Conservation (phyloP, 768 basidiomycete species). For the Suillus brevipes region DNA sequence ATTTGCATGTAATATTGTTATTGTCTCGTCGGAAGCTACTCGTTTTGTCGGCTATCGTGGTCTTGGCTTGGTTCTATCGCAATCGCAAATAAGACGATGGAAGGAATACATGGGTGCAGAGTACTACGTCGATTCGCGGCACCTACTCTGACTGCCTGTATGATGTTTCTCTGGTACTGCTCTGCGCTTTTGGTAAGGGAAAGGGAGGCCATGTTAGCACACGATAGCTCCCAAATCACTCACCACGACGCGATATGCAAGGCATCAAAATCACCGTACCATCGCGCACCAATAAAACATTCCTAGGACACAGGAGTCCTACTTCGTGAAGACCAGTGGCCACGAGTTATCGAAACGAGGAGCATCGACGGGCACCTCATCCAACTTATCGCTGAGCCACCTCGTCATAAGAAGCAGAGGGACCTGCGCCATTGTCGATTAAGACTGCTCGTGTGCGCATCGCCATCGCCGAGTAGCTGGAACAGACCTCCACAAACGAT, state of each 20-base stretch:
- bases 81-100: neutral
- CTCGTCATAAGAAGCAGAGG: too few species aligned
- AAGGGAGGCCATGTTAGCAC: too few species aligned
- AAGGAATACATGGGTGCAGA: neutral
- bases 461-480: neutral
- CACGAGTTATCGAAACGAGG: conserved; percentile 1
- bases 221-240: too few species aligned
- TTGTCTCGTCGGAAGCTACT: neutral
- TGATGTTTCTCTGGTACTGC: too few species aligned
- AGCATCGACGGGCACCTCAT: neutral
- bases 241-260: neutral
- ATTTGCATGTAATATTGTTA: neutral
- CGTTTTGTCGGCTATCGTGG: neutral
- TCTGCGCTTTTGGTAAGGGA: neutral
- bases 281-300: conserved; percentile 20
- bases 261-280: conserved; percentile 7
- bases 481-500: conserved; percentile 5
- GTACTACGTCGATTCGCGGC: neutral
- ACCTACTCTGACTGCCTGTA: neutral
- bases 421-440: too few species aligned
- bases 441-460: neutral
- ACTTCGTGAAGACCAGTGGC: conserved; percentile 24
- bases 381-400: too few species aligned
- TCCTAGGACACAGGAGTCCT: conserved; percentile 19
- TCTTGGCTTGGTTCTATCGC: neutral